Base-by-base conservation (phyloP, 2,329 filamentous ascomycete species). In the Epichloe hybrida region DNA sequence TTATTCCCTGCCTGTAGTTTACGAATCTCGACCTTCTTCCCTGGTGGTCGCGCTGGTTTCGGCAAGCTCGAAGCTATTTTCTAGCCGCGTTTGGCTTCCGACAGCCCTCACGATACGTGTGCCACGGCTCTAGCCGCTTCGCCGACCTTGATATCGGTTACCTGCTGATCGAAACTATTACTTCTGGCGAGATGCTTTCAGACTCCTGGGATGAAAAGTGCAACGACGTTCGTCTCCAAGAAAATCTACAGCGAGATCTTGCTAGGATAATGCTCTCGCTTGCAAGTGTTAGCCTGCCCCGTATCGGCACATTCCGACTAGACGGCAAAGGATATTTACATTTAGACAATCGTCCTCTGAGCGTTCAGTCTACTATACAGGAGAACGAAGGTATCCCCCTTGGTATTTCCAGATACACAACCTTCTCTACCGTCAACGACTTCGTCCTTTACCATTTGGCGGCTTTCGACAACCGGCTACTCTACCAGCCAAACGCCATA, bases 221-320 rank as follows among this genome's bases (percentile, higher is more conserved):
- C 31, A 13, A 21, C 12, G 43, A 45, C 31, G 4, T 8, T 17
- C 50, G 49, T 27, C 55, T 55, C 34, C 53, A 53, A 48, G 38
- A 46, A 13, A 64, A 60, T 9, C 55, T 67, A 12, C 64, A 67
- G 51, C 55, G 53, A 54, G 59, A 57, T 38, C 54, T 67, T 46
- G 55, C 60, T 11, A 56, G 55, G 31, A 54, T 61, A 34, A 61
- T 65, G 41, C 52, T 66, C 17, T 60, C 60, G 3, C 57, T 66
- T 7, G 58, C 62, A 11, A 58, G 56, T 15, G 38, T 63, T 27
- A 59, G 57, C 15, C 59, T 59, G 31, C 55, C 60, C 5, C 58
- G 58, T 13, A 62, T 66, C 31, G 62, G 57, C 12, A 43, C 61
- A 21, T 63, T 62, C 41, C 51, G 53, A 3, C 58, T 64, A 54